phyloP scores from a whole-genome alignment of 78 protist species.

The Protostelium mycophagum region DNA sequence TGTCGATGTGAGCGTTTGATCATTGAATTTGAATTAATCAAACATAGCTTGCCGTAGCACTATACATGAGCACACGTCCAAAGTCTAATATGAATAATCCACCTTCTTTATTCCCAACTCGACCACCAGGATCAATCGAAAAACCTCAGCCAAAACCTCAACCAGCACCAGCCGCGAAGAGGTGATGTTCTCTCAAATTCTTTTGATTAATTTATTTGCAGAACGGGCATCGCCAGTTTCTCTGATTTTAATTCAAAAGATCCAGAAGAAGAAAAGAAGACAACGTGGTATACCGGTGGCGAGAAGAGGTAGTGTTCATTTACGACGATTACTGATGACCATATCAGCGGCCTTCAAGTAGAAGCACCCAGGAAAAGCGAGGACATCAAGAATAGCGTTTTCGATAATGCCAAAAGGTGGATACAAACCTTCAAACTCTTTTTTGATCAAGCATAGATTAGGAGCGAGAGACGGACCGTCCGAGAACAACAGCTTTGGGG shows the following conservation, averaged over 20 bases:
- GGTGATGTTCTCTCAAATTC: not conserved
- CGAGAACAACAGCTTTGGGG: conserved; percentile 15
- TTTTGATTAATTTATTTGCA: too few relatives aligned
- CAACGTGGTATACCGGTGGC: conserved; percentile 57
- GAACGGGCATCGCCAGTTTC: not conserved
- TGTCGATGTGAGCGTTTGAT: not conserved
- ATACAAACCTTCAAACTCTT: not conserved
- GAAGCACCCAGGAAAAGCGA: conserved; percentile 6
- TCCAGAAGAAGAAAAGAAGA: conserved; percentile 42
- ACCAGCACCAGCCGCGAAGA: not conserved
- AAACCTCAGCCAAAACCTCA: not conserved
- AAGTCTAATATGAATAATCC: not conserved
- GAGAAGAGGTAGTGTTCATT: conserved; percentile 45
- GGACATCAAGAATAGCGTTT: conserved; percentile 32
- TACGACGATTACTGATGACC: conserved; percentile 16
- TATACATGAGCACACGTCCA: not conserved
- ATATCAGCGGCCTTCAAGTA: conserved; percentile 8
- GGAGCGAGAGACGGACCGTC: conserved; percentile 6
- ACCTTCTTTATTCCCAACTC: not conserved
- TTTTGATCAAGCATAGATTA: conserved; percentile 13
- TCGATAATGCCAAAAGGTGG: conserved; percentile 56
- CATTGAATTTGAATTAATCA: not conserved
- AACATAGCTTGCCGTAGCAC: not conserved
- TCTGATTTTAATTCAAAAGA: conserved; percentile 33
- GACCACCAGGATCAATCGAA: not conserved